Base-by-base conservation (phyloP, 305 asterid genomes). In the Solanum hybrid region DNA sequence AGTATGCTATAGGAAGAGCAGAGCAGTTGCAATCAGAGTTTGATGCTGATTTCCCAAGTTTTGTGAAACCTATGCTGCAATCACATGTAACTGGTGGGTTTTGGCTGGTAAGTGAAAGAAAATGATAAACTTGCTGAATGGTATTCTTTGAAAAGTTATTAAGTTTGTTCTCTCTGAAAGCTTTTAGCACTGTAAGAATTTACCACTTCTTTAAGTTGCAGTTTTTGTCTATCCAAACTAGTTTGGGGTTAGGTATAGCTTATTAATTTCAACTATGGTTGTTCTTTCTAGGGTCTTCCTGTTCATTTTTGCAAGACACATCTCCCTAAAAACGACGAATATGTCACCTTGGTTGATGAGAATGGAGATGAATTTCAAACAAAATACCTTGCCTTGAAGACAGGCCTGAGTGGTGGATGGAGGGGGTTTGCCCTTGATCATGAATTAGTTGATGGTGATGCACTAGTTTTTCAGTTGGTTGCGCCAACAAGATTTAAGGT, bases 81-180 rank as follows among this genome's bases (percentile, higher is more conserved):
- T 96, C 99, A 16, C 99, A 96, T 91, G 99, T 96, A 38, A 95
- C 99, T 6, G 98, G 98, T 91, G 99, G 98, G 13, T 96, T 96
- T 91, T 96, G 99, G 99, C 95, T 95, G 98, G 99, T 96, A 91
- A 79, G 93, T 90, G 85, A 22, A 29, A 20, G 34, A 8, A 10
- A 66, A 29, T 64, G 27, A 77, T 51, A 40, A 80, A 27, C 87
- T 81, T 40, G 71, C 36, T 9, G 35, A 42, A 26, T 80, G 66
- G 66, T 26, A 38, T 38, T 80, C 16, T 22, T 38, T 81, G 37
- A 40, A 27, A 81, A 40, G 66, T 7, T 81, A 26, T 14, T 40
- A 26, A 26, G 69, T 26, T 80, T 26, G 60, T 38, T 79, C 10
- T 81, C 5, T 46, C 36, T 81, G 66, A 81, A 81, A 42, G 16